Evolutionary conservation across 2,329 filamentous ascomycete genomes (phyloP), one percentile per base, ranked within the genome.

Genomic region (Calonectria leucothoes): DNA sequence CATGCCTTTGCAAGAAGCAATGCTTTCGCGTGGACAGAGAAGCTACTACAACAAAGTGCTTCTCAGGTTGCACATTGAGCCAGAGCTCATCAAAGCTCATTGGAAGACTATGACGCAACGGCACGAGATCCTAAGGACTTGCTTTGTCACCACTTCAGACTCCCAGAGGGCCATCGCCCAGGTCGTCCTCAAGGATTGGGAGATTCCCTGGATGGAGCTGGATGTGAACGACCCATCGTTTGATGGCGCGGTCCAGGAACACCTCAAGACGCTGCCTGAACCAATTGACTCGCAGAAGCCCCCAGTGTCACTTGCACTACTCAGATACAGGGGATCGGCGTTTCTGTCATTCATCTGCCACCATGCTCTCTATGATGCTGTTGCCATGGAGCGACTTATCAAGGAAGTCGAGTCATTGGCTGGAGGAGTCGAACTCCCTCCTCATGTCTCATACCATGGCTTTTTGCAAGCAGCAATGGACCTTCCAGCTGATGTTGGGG

Each of bases 311-410:
- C 84, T 89, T 64, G 87, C 85, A 0, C 66, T 87, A 0, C 82
- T 91, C 27, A 75, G 77, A 12, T 77, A 82, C 1, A 78, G 78
- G 7, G 81, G 78, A 0, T 80, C 74, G 0, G 65, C 71, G 0
- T 88, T 87, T 52, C 78, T 88, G 1, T 92, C 86, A 0, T 89
- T 89, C 63, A 82, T 87, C 45, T 92, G 86, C 78, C 95, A 98
- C 78, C 96, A 98, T 84, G 94, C 95, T 2, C 86, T 98, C 0
- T 98, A 98, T 78, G 96, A 98, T 83, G 96, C 94, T 0, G 91
- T 93, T 42, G 95, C 95, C 0, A 93, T 98, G 79, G 86, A 88
- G 0, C 87, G 88, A 11, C 86, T 98, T 0, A 88, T 96, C 29
- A 83, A 89, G 0, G 95, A 98, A 79, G 86, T 97, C 1, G 92